Evolutionary conservation across 2,329 filamentous ascomycete genomes (phyloP), one percentile per base, ranked within the genome.

Genomic region (Phialophora tarda): DNA sequence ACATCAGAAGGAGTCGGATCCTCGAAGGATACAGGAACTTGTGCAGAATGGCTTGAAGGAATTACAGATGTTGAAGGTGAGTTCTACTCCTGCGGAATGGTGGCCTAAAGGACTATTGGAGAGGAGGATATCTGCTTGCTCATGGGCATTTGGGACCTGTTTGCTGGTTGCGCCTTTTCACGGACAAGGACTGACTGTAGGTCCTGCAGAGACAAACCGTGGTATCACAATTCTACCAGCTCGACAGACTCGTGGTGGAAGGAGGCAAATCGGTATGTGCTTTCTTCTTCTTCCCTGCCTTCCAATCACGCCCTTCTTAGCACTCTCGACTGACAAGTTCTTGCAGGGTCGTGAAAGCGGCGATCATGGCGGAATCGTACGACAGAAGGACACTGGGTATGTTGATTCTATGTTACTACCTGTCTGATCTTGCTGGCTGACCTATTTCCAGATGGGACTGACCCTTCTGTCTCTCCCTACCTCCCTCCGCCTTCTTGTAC

Each of bases 221-320:
- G 59, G 88, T 99, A 75, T 96, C 93, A 77, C 91, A 96, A 77
- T 98, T 98, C 81, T 98, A 92, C 82, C 91, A 97, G 80, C 79
- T 96, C 69, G 93, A 98, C 76, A 86, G 88, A 75, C 85, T 99
- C 79, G 95, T 99, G 14, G 91, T 99, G 0, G 95, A 99, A 80
- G 91, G 91, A 21, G 90, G 91, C 66, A 89, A 92, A 78, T 88
- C 90, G 74, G 90, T 92, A 85, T 71, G 86, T 81, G 34, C 48
- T 50, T 38, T 32, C 63, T n/a, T n/a, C n/a, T n/a, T 63, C 32
- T 38, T 61, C n/a, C 50, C 71, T 34, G 24, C 47, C 30, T 26
- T 56, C 53, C 47, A 24, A 24, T 21, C 10, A 23, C 21, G 26
- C 11, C 28, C 51, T 44, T 44, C 38, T 44, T 17, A 28, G 24